Conservation (phyloP, 1,284 basidiomycete species). For the Bjerkandera adusta region DNA sequence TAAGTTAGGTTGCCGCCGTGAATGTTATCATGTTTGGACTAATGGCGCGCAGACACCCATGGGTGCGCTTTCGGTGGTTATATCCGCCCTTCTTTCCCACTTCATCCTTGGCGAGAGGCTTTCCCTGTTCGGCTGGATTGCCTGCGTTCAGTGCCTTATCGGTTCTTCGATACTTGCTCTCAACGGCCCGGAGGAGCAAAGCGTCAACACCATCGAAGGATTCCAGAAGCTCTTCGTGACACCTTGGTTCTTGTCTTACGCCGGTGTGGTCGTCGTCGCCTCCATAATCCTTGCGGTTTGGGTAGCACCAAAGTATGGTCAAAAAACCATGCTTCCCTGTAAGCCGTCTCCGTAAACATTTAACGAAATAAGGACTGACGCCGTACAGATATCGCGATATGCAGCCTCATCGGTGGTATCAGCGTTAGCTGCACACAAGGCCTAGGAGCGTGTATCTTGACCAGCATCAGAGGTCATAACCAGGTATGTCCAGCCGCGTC, state of each 20-base stretch:
- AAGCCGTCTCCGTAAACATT: constrained; percentile 9
- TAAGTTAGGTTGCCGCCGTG: constrained; percentile 30
- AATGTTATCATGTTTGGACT: too few species aligned
- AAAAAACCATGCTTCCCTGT: constrained; percentile 60
- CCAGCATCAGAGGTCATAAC: constrained; percentile 52
- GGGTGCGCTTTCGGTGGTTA: constrained; percentile 68
- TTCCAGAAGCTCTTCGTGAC: constrained; percentile 64
- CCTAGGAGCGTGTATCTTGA: constrained; percentile 62
- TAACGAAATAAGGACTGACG: not conserved
- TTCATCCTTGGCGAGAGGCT: constrained; percentile 65
- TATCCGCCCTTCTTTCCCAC: constrained; percentile 71
- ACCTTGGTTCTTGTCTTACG: constrained; percentile 62
- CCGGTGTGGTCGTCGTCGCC: constrained; percentile 35
- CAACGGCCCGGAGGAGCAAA: constrained; percentile 62
- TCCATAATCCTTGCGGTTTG: constrained; percentile 40
- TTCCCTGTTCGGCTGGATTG: constrained; percentile 57
- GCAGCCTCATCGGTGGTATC: constrained; percentile 67
- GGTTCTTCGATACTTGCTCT: constrained; percentile 45
- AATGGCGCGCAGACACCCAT: constrained; percentile 55
- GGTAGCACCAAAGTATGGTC: constrained; percentile 56
- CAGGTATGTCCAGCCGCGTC: constrained; percentile 19
- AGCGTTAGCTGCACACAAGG: constrained; percentile 68
- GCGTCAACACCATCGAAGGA: constrained; percentile 53
- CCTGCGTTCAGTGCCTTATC: constrained; percentile 55
- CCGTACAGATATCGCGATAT: constrained; percentile 43